phyloP scores from a whole-genome alignment of 2,329 filamentous ascomycete genomes.

The Scytalidium lignicola region DNA sequence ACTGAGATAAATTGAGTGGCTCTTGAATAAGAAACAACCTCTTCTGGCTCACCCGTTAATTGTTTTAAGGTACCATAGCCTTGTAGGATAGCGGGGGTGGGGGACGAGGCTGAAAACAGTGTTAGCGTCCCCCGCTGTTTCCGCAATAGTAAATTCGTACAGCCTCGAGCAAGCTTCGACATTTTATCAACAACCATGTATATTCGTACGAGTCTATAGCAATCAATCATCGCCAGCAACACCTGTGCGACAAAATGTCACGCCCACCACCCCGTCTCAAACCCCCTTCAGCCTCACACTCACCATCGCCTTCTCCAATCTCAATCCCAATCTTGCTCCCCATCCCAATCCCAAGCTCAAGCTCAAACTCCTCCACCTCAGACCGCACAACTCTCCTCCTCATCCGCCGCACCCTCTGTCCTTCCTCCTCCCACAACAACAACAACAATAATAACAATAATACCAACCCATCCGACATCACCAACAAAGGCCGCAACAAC shows the following conservation, averaged over 20 bases:
- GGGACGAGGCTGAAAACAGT: not conserved
- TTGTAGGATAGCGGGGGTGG: not conserved
- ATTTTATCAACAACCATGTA: not conserved
- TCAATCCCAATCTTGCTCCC: constrained; percentile 11
- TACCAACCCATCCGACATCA: constrained; percentile 46
- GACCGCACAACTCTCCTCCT: constrained; percentile 76
- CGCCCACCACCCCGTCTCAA: constrained; percentile 16
- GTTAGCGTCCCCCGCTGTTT: not conserved
- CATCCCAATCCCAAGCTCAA: constrained; percentile 8
- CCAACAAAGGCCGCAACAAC: constrained; percentile 48
- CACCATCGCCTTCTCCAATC: constrained; percentile 8
- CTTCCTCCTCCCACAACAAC: not conserved
- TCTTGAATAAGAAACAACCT: too few species aligned
- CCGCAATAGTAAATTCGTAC: not conserved
- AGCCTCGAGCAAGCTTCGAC: not conserved
- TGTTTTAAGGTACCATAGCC: not conserved
- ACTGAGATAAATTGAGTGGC: too few species aligned
- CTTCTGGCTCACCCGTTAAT: too few species aligned
- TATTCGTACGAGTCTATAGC: not conserved
- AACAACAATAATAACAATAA: not conserved
- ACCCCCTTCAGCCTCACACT: constrained; percentile 12
- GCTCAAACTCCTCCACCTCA: constrained; percentile 43
- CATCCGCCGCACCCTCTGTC: constrained; percentile 78
- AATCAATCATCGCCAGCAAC: too few species aligned
- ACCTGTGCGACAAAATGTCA: constrained; percentile 12